Conservation (phyloP, 768 basidiomycete genomes). For the Tylopilus sp. region DNA sequence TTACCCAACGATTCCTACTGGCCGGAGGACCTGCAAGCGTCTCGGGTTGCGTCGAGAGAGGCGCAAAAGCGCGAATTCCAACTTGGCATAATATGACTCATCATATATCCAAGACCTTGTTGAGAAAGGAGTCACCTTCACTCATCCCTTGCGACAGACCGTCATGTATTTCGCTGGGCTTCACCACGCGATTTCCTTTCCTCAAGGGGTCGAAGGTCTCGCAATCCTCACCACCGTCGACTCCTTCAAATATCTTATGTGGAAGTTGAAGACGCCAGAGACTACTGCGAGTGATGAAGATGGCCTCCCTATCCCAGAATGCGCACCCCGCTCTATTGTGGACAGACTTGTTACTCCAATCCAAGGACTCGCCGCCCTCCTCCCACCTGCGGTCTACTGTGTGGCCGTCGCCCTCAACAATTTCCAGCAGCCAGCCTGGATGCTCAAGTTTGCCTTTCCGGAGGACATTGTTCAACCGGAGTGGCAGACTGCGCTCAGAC, state of each 20-base stretch:
- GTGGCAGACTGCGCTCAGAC: conserved; percentile 23
- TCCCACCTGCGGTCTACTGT: conserved; percentile 30
- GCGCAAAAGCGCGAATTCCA: neutral
- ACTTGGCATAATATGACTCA: conserved; percentile 4
- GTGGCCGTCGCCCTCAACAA: conserved; percentile 25
- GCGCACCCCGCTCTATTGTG: conserved; percentile 14
- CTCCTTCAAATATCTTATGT: conserved; percentile 19
- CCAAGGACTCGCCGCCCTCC: conserved; percentile 21
- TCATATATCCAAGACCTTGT: neutral
- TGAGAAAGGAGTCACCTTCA: conserved; percentile 15
- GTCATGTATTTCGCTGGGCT: conserved; percentile 31
- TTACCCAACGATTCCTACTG: too few species aligned
- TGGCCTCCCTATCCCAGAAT: conserved; percentile 16
- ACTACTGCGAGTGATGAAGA: conserved; percentile 9
- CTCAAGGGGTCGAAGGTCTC: conserved; percentile 23
- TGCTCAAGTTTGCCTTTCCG: conserved; percentile 26
- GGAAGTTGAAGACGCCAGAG: conserved; percentile 1
- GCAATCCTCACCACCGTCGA: conserved; percentile 25
- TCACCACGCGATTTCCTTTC: conserved; percentile 2
- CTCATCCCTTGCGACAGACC: conserved; percentile 14
- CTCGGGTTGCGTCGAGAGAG: neutral
- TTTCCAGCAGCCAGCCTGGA: conserved; percentile 37
- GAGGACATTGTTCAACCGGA: conserved; percentile 19
- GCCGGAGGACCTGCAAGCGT: too few species aligned
- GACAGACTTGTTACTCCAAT: conserved; percentile 28